These are phyloP conservation scores for Pythium brassicae DNA, from an alignment of 352 stramenopile species.

Conservation along the genomic window DNA sequence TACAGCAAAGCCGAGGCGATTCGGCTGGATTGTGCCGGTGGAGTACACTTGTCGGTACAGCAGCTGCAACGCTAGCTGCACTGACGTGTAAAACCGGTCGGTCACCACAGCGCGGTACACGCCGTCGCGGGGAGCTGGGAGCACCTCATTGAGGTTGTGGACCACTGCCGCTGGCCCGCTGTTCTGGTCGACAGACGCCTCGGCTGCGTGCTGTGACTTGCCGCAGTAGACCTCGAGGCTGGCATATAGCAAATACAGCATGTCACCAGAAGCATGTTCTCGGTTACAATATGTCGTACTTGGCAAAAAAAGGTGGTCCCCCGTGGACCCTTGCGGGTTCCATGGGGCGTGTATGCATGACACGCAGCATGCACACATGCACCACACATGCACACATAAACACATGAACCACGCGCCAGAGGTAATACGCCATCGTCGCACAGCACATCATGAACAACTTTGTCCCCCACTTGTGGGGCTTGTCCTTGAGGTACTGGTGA, in stretches of 20 bases:
- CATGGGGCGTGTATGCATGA: not conserved
- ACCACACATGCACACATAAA: not conserved
- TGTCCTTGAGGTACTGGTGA: not conserved
- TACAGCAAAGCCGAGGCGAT: not conserved
- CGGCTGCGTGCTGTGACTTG: not conserved
- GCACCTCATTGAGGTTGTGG: not conserved
- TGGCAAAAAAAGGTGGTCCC: not conserved
- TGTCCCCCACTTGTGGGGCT: not conserved
- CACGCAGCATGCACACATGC: not conserved
- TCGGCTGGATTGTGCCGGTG: not conserved
- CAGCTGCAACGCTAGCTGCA: not conserved
- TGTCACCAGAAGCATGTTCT: not conserved
- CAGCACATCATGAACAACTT: not conserved
- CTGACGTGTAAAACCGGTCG: not conserved
- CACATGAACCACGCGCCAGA: not conserved
- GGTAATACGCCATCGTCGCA: not conserved
- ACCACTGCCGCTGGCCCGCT: not conserved
- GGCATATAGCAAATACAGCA: not conserved
- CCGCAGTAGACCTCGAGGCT: not conserved
- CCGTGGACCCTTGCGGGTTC: too few species aligned
- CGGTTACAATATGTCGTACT: not conserved
- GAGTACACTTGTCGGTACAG: not conserved
- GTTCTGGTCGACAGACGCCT: not conserved
- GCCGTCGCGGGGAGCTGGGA: not conserved
- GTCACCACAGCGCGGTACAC: not conserved